phyloP scores from a whole-genome alignment of 306 rosid species.

The Abrus pulchellus region DNA sequence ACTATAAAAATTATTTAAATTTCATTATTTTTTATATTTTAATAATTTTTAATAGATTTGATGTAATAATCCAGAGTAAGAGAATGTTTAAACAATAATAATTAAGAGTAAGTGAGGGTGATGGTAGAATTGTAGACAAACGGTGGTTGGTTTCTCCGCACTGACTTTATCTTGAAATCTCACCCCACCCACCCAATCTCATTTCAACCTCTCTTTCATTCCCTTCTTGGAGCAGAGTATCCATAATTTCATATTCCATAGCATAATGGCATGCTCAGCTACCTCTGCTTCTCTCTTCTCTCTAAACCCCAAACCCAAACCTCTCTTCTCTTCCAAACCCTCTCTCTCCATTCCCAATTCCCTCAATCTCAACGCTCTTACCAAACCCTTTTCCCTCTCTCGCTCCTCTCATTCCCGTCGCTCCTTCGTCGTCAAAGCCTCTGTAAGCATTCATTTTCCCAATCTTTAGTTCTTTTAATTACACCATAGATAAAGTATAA shows the following conservation, averaged over 20 bases:
- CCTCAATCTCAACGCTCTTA: constrained; percentile 49
- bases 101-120: too few relatives aligned
- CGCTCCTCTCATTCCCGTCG: constrained; percentile 56
- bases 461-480: not conserved
- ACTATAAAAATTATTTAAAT: too few relatives aligned
- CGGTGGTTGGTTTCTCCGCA: too few relatives aligned
- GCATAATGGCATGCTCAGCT: constrained; percentile 71
- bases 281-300: constrained; percentile 70
- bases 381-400: constrained; percentile 60
- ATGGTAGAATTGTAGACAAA: too few relatives aligned
- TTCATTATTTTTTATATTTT: too few relatives aligned
- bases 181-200: not conserved
- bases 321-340: constrained; percentile 55
- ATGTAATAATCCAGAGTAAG: too few relatives aligned
- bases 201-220: constrained; percentile 17
- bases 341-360: constrained; percentile 64
- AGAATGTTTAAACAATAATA: too few relatives aligned
- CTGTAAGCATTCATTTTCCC: constrained; percentile 41
- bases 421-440: constrained; percentile 69
- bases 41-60: too few relatives aligned
- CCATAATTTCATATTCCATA: too few relatives aligned
- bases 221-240: not conserved
- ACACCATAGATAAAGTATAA: too few relatives aligned
- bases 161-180: too few relatives aligned
- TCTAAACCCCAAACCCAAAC: constrained; percentile 45